Evolutionary conservation across 2,329 filamentous ascomycete species (phyloP).

Genomic region (Botryosphaeria dothidea): DNA sequence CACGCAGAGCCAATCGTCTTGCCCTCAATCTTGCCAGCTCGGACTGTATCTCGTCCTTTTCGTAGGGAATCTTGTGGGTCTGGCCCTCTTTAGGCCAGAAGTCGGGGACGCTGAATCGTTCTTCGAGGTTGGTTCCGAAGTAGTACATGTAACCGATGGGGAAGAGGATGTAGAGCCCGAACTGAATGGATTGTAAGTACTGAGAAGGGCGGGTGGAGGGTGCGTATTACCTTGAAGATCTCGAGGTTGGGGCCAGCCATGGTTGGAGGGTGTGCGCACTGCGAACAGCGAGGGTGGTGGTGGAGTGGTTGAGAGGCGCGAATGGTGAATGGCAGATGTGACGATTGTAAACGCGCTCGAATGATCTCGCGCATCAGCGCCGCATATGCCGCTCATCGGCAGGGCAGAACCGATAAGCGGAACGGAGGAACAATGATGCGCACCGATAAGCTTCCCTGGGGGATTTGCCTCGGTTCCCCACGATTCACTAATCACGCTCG

Average conservation of each 20-base stretch:
- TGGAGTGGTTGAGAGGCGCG: background rate
- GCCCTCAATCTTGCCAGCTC: conserved; percentile 74
- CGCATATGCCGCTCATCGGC: conserved; percentile 12
- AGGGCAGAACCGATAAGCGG: background rate
- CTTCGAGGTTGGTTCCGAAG: conserved; percentile 97
- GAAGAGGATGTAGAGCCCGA: conserved; percentile 98
- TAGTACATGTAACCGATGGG: conserved; percentile 99
- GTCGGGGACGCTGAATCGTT: conserved; percentile 75
- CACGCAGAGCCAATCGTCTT: conserved; percentile 48
- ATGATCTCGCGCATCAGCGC: conserved; percentile 1
- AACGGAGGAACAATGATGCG: conserved; percentile 3
- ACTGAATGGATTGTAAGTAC: conserved; percentile 49
- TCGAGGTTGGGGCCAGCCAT: conserved; percentile 89
- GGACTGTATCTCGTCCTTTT: conserved; percentile 77
- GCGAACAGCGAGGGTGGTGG: conserved; percentile 21
- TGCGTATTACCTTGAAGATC: conserved; percentile 76
- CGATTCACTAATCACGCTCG: conserved; percentile 14
- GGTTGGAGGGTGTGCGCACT: conserved; percentile 30
- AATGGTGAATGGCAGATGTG: conserved; percentile 19
- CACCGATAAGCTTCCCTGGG: background rate
- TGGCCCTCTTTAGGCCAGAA: conserved; percentile 90
- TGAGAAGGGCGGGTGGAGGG: conserved; percentile 21
- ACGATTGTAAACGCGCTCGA: conserved; percentile 25
- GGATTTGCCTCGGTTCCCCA: conserved; percentile 17
- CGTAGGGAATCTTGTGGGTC: conserved; percentile 73